phyloP scores from a whole-genome alignment of 306 rosid genomes.

The Rosa lucieae region DNA sequence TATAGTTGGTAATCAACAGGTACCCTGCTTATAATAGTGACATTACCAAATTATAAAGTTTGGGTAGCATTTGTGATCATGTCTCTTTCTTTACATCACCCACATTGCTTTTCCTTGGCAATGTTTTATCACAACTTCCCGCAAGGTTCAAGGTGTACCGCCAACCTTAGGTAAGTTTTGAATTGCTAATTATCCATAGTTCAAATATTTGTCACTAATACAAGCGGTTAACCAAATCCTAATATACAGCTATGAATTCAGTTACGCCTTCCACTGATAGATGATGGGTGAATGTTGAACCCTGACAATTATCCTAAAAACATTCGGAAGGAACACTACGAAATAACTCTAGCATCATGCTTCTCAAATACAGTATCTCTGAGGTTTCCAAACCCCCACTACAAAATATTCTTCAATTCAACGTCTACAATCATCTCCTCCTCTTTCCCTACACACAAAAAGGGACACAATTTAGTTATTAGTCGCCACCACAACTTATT shows the following conservation, averaged over 20 bases:
- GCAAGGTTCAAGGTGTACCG: no score
- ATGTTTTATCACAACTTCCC: no score
- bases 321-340: not conserved
- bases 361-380: not conserved
- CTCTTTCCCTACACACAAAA: conserved; percentile 69
- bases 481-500: not conserved
- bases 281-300: not conserved
- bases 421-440: conserved; percentile 50
- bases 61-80: no score
- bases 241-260: conserved; percentile 6
- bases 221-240: not conserved
- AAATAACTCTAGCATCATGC: conserved; percentile 13
- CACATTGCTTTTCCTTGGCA: no score
- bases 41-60: no score
- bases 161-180: not conserved
- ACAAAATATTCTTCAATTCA: not conserved
- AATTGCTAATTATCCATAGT: not conserved
- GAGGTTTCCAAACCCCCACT: not conserved
- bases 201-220: not conserved
- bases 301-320: not conserved
- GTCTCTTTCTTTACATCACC: no score
- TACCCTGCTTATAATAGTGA: no score
- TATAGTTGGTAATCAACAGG: no score
- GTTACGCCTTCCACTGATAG: not conserved
- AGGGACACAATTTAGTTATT: conserved; percentile 19